Evolutionary conservation across 139 green algal species (phyloP), one percentile per base, ranked within the genome.

Genomic region (Ettlia oleoabundans): DNA sequence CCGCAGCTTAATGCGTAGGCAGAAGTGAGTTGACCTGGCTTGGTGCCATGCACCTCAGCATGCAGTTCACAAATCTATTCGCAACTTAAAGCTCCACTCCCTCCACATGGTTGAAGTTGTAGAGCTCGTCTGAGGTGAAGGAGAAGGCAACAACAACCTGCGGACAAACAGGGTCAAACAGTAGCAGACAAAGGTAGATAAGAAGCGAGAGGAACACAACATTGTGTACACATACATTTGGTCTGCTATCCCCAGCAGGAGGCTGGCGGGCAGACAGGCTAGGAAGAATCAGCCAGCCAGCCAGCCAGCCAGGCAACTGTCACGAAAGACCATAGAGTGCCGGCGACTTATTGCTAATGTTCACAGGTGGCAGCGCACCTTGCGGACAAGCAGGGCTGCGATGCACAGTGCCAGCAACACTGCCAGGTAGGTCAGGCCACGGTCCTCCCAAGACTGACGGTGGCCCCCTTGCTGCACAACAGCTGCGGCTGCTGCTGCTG

Each of bases 391-490:
- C 41, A 95, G 88, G 3, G 84, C 84, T 40, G 71, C 71, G 53
- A 95, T 93, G 33, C 78, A 79, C 30, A 89, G 37, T 24, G 52
- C 71, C 40, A 95, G 78, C 41, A 83, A 75, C 24, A 86, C 76
- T 28, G 90, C 90, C 38, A 94, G 67, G 42, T 88, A 68, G 0
- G 90, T 92, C 2, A 94, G 82, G 1, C 83, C 84, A 1, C 81
- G 62, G 61, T 93, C 90, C 41, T 86, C 90, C 85, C 82, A 90
- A 33, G 79, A 67, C 30, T 55, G 52, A 3, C 26, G 63, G 41
- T 28, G 40, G 13, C 19, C 15, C 51, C 38, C 13, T 35, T 38
- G 30, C 47, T 32, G 52, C 32, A 42, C n/a, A 32, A 13, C 28
- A 41, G 26, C 52, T 64, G 30, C 10, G 51, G 40, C 63, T 26